Conservation (phyloP, 805 yeast species). For the Maudiozyma pseudohumilis region DNA sequence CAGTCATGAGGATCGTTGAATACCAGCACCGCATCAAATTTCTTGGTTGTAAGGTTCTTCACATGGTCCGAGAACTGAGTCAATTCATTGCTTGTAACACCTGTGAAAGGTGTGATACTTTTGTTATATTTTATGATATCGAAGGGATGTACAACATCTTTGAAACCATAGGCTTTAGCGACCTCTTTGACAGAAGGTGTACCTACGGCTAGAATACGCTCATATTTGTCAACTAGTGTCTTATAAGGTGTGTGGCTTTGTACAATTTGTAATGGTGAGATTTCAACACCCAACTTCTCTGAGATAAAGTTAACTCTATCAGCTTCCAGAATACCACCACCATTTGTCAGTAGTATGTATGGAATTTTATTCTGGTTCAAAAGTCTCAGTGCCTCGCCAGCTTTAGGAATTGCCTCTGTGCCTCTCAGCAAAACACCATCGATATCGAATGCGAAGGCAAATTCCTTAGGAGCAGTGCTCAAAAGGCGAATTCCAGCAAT, state of each 20-base stretch:
- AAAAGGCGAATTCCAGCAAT: too few species aligned
- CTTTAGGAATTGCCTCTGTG: slow-evolving; percentile 51
- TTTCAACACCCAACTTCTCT: slow-evolving; percentile 31
- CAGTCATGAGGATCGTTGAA: slow-evolving; percentile 86
- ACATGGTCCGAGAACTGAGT: slow-evolving; percentile 28
- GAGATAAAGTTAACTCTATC: slow-evolving; percentile 49
- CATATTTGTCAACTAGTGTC: slow-evolving; percentile 41
- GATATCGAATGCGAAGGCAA: slow-evolving; percentile 37
- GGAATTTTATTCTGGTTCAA: slow-evolving; percentile 53
- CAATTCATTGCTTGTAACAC: slow-evolving; percentile 49
- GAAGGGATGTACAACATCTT: slow-evolving; percentile 60
- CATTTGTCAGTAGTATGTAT: slow-evolving; percentile 78
- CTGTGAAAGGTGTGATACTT: slow-evolving; percentile 64
- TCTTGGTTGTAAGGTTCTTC: slow-evolving; percentile 24
- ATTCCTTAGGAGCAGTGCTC: slow-evolving; percentile 8
- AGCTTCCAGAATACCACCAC: slow-evolving; percentile 71
- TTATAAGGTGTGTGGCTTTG: slow-evolving; percentile 85
- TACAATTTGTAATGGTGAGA: slow-evolving; percentile 57
- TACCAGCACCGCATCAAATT: slow-evolving; percentile 68
- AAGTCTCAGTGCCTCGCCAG: slow-evolving; percentile 47
- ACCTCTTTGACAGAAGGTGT: slow-evolving; percentile 58
- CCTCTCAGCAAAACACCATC: slow-evolving; percentile 87
- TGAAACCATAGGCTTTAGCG: slow-evolving; percentile 69
- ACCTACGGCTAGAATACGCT: slow-evolving; percentile 75
- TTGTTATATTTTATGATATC: slow-evolving; percentile 57